Conservation (phyloP, 345 rosid species). For the Rhodomyrtus tomentosa region DNA sequence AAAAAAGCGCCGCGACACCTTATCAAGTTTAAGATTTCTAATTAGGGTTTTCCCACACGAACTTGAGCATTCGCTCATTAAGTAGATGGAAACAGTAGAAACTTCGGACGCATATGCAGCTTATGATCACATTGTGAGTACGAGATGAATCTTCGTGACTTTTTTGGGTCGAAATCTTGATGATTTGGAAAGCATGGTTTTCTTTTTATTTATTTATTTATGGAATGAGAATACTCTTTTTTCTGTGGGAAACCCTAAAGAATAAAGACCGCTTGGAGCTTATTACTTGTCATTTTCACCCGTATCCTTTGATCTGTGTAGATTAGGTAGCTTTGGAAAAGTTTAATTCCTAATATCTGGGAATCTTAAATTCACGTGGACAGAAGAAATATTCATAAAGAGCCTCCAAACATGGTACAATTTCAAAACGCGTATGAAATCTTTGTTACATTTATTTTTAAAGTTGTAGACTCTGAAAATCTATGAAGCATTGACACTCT, state of each 20-base stretch:
- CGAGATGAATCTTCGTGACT: background rate
- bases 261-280: background rate
- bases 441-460: too few relatives aligned
- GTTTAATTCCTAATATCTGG: background rate
- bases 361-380: background rate
- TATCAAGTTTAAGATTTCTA: background rate
- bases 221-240: too few relatives aligned
- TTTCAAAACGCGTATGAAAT: background rate
- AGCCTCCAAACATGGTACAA: background rate
- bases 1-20: accelerated
- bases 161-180: background rate
- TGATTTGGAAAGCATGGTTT: background rate
- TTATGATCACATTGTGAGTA: background rate
- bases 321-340: background rate
- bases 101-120: background rate
- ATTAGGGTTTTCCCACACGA: background rate
- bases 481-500: too few relatives aligned
- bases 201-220: too few relatives aligned
- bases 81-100: background rate
- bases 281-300: background rate
- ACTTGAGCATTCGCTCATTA: background rate
- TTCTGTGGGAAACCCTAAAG: background rate
- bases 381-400: background rate
- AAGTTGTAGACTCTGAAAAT: too few relatives aligned
- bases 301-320: background rate